Percentiles rank a stretch among this genome's conserved stretches.
These are phyloP conservation scores for Haplosporangium gracile DNA, from an alignment of 192 early-diverging fungal species.

Conservation along the genomic window DNA sequence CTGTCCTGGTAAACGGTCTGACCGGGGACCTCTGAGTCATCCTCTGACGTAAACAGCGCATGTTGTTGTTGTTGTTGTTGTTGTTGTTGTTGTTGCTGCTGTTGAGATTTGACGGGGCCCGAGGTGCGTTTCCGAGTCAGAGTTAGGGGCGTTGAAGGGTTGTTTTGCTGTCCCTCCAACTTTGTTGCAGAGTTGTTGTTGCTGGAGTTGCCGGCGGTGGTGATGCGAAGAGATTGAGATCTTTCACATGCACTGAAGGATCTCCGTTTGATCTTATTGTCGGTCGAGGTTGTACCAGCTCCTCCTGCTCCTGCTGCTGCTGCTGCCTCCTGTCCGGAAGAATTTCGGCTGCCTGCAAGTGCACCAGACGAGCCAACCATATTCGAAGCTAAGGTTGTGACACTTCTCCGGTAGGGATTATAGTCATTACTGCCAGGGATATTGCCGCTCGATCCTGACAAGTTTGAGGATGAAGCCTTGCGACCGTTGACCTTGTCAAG, in stretches of 20 bases:
- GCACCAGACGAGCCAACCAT: background rate
- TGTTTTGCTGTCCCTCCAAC: slow-evolving; percentile 2
- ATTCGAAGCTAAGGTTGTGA: background rate
- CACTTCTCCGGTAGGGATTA: slow-evolving; percentile 13
- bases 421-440: background rate
- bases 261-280: slow-evolving; percentile 30
- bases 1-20: slow-evolving; percentile 10
- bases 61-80: background rate
- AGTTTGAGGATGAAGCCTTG: background rate
- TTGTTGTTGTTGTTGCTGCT: background rate
- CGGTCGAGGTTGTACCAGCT: background rate
- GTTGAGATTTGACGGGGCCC: slow-evolving; percentile 30
- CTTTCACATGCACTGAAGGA: slow-evolving; percentile 27
- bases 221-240: background rate
- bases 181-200: slow-evolving; percentile 6
- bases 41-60: slow-evolving; percentile 26
- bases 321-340: background rate
- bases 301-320: background rate
- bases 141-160: background rate
- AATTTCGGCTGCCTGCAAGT: background rate
- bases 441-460: background rate
- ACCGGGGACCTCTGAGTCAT: slow-evolving; percentile 14
- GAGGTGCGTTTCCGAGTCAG: slow-evolving; percentile 27
- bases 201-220: background rate
- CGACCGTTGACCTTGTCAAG: slow-evolving; percentile 27